Base-by-base conservation (phyloP, 805 yeast species). In the Komagataella kurtzmanii region DNA sequence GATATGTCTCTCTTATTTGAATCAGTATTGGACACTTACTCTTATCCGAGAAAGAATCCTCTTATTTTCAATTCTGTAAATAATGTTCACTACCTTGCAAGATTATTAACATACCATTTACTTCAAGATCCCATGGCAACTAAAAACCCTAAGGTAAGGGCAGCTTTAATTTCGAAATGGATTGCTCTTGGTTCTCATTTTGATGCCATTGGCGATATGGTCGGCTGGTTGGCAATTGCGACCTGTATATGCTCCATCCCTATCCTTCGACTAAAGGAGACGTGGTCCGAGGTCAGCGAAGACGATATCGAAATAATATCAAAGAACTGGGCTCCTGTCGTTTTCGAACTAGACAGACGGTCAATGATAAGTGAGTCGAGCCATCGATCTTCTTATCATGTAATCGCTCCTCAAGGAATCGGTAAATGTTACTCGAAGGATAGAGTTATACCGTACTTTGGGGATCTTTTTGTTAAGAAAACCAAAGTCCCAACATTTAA, bases 311-410 rank as follows among this genome's bases (percentile, higher is more conserved):
- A 77, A 52, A 68, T 79, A 2, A 77, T 88, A 24, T 77, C 81
- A 47, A 79, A 81, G 50, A 95, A 86, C 58, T 91, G 97, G 97
- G 87, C 93, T 0, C 96, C 95, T 2, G 95, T 91, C 21, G 83
- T 88, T 7, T 88, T 86, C 67, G 97, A 90, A 61, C 72, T 91
- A 43, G 95, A 88, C 55, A 76, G 93, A 60, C 74, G 93, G 57
- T 76, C 83, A 49, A 72, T 85, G 64, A 71, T 77, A 18, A 73
- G 79, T 47, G 77, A 79, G 49, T 70, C 80, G 3, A 72, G 79
- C 45, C 76, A 74, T 51, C 76, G 80, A 64, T 74, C 76, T 50
- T 80, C 83, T 24, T 81, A 77, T 56, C 85, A 83, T 67, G 80
- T 89, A 24, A 75, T 88, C 71, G 90, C 95, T 7, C 88, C 97